These are phyloP conservation scores for Tolypocladium amazonense DNA, from an alignment of 2,329 filamentous ascomycete genomes.

Conservation along the genomic window DNA sequence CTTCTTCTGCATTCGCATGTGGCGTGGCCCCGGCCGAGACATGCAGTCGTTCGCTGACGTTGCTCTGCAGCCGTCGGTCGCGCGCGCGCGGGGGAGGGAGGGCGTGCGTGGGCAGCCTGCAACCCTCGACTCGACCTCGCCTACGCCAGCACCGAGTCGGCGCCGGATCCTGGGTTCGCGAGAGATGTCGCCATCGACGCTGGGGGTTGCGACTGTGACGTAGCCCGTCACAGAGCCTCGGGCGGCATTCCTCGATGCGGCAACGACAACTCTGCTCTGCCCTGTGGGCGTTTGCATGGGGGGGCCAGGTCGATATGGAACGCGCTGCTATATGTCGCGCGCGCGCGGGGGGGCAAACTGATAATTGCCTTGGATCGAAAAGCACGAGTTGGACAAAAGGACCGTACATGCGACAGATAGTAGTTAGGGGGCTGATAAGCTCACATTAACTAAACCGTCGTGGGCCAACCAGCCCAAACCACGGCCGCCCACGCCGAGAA, in stretches of 20 bases:
- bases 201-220: not conserved
- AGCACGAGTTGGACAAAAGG: not conserved
- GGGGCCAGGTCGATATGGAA: too few species aligned
- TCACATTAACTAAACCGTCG: not conserved
- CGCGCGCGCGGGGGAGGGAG: not conserved
- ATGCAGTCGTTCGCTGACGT: not conserved
- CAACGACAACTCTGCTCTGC: not conserved
- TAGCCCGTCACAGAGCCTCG: not conserved
- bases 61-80: not conserved
- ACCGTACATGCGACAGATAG: not conserved
- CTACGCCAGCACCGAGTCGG: not conserved
- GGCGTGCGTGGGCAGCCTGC: not conserved
- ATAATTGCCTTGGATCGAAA: not conserved
- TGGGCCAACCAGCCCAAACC: not conserved
- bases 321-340: too few species aligned
- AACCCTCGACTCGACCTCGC: not conserved
- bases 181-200: not conserved
- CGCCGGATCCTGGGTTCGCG: not conserved
- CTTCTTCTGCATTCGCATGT: not conserved
- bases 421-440: not conserved
- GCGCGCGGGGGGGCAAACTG: too few species aligned
- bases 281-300: not conserved
- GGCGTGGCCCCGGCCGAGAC: not conserved
- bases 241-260: not conserved
- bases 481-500: not conserved